A percentile compares a stretch with the other conserved stretches of the same genome.
Evolutionary conservation across 2,329 filamentous ascomycete species (phyloP).

Genomic region (Nigrospora oryzae): DNA sequence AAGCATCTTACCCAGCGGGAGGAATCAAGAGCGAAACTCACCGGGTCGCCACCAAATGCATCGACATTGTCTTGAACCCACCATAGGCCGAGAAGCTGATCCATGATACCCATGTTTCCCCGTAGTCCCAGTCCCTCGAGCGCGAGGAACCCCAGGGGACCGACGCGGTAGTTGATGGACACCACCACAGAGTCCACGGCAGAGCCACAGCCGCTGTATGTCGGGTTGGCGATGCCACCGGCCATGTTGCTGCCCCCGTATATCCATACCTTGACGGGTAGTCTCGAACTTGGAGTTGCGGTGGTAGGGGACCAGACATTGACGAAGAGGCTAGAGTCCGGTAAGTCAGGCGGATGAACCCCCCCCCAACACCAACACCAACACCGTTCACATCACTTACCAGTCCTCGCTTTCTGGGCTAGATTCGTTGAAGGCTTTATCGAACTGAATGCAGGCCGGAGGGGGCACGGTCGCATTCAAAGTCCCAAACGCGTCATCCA

Average conservation of each 20-base stretch:
- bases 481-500: constrained; percentile 1
- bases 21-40: constrained; percentile 2
- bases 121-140: constrained; percentile 27
- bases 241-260: constrained; percentile 14
- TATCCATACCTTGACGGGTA: constrained; percentile 16
- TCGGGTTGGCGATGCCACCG: constrained; percentile 13
- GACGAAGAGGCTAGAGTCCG: constrained; percentile 9
- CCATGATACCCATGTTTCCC: constrained; percentile 40
- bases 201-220: constrained; percentile 14
- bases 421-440: constrained; percentile 5
- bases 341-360: not conserved
- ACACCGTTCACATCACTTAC: constrained; percentile 1
- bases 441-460: constrained; percentile 10
- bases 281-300: constrained; percentile 8
- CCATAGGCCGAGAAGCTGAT: constrained; percentile 37
- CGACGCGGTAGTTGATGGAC: constrained; percentile 30
- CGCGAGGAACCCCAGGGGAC: constrained; percentile 38
- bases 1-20: not conserved
- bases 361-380: no score
- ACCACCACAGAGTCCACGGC: constrained; percentile 16
- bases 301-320: constrained; percentile 10
- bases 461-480: constrained; percentile 8
- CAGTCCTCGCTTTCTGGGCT: constrained; percentile 9
- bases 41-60: constrained; percentile 33
- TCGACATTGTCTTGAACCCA: constrained; percentile 41